Evolutionary conservation across 2,329 filamentous ascomycete species (phyloP).

Genomic region (Colletotrichum chrysophilum): DNA sequence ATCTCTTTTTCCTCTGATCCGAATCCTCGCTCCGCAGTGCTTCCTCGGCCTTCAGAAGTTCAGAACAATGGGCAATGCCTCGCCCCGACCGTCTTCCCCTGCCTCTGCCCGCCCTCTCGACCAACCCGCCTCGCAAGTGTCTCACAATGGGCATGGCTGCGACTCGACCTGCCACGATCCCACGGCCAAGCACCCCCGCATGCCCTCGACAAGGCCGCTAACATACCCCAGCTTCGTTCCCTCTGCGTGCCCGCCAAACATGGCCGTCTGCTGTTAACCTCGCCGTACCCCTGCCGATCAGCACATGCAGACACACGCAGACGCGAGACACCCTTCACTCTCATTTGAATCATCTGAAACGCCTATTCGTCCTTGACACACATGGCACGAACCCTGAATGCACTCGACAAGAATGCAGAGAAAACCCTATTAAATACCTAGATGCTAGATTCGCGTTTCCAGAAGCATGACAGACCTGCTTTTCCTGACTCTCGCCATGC

Average conservation of each 20-base stretch:
- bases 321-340: not conserved
- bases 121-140: slow-evolving; percentile 1
- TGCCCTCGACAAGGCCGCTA: not conserved
- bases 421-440: slow-evolving; percentile 10
- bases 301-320: not conserved
- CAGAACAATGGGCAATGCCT: not conserved
- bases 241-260: not conserved
- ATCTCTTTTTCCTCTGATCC: not conserved
- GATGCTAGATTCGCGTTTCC: slow-evolving; percentile 1
- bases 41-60: not conserved
- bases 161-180: slow-evolving; percentile 1
- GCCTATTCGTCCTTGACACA: slow-evolving; percentile 2
- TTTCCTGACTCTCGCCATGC: not conserved
- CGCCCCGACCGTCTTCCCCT: not conserved
- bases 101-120: not conserved
- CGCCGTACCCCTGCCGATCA: not conserved
- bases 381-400: slow-evolving; percentile 8
- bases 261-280: not conserved
- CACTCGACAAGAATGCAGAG: not conserved
- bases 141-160: slow-evolving; percentile 4
- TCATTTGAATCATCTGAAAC: slow-evolving; percentile 11
- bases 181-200: not conserved
- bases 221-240: not conserved
- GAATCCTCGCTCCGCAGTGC: not conserved
- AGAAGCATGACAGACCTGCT: not conserved